Percentiles rank a stretch among this genome's conserved stretches.
phyloP scores from a whole-genome alignment of 176 grass and related monocot species.

The Chloris gayana region DNA sequence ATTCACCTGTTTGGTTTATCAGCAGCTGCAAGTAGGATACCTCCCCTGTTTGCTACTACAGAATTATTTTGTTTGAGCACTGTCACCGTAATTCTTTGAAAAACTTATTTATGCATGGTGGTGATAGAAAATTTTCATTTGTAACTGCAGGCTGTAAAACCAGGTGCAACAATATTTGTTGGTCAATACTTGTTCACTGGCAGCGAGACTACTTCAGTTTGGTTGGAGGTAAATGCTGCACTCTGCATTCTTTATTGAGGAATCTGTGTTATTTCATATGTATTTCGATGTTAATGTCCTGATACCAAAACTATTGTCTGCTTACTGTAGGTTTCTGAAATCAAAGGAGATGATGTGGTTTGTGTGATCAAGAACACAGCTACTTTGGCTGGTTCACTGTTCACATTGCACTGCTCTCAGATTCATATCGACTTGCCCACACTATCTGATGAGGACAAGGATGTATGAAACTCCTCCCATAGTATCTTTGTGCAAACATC shows the following conservation, averaged over 20 bases:
- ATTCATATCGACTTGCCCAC: slow-evolving; percentile 83
- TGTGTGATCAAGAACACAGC: slow-evolving; percentile 76
- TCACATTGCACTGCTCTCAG: slow-evolving; percentile 72
- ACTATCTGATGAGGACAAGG: slow-evolving; percentile 85
- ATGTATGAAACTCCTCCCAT: slow-evolving; percentile 46
- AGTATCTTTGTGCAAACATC: background rate
- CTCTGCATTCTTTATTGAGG: background rate
- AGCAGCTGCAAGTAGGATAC: background rate
- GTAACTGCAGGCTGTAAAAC: slow-evolving; percentile 66
- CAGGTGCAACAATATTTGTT: slow-evolving; percentile 90
- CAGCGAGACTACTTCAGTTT: slow-evolving; percentile 97
- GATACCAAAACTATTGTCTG: slow-evolving; percentile 22
- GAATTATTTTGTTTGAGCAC: background rate
- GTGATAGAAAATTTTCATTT: background rate
- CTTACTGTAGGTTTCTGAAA: slow-evolving; percentile 76
- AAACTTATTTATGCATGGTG: background rate
- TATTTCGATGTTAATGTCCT: slow-evolving; percentile 9
- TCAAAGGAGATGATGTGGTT: slow-evolving; percentile 73
- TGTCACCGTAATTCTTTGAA: background rate
- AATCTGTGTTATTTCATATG: background rate
- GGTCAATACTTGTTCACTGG: slow-evolving; percentile 98
- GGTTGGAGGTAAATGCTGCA: slow-evolving; percentile 71
- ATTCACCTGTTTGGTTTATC: background rate
- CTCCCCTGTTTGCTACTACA: background rate
- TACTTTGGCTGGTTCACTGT: slow-evolving; percentile 68